These are phyloP conservation scores for Aureobasidium sp. DNA, from an alignment of 2,329 filamentous ascomycete genomes.

Conservation along the genomic window DNA sequence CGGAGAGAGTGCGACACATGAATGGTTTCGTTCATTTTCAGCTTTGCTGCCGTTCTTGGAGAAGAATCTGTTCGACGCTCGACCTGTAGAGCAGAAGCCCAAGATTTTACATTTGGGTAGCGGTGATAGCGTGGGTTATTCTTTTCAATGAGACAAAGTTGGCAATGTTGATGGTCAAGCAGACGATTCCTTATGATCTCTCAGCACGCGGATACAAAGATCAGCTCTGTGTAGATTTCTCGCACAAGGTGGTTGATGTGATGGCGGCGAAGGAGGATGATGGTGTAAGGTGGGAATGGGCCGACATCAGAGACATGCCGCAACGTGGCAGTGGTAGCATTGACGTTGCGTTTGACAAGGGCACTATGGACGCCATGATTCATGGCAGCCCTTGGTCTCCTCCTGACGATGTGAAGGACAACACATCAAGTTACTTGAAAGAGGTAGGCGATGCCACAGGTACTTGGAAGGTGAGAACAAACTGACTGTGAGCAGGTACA, in stretches of 20 bases:
- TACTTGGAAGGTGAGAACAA: neutral
- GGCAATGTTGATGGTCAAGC: neutral
- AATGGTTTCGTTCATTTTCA: slow-evolving; percentile 49
- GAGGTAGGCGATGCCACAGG: slow-evolving; percentile 19
- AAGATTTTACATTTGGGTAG: slow-evolving; percentile 51
- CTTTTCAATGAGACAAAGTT: neutral
- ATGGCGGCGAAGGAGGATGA: slow-evolving; percentile 43
- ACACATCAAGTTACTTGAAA: slow-evolving; percentile 23
- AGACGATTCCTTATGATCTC: slow-evolving; percentile 49
- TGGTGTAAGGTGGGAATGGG: slow-evolving; percentile 44
- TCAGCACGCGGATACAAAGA: slow-evolving; percentile 41
- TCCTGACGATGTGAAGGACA: slow-evolving; percentile 26
- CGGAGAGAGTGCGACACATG: slow-evolving; percentile 36
- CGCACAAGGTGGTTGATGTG: slow-evolving; percentile 44
- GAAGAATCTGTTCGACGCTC: slow-evolving; percentile 35
- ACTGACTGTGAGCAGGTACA: slow-evolving; percentile 16
- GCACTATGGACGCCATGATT: slow-evolving; percentile 31
- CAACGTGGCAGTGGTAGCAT: slow-evolving; percentile 37
- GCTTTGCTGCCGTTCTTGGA: slow-evolving; percentile 45
- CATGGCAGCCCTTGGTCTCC: slow-evolving; percentile 28
- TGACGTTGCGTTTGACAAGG: slow-evolving; percentile 47
- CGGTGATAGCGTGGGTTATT: slow-evolving; percentile 46
- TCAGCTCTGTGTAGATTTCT: slow-evolving; percentile 54
- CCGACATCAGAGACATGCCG: slow-evolving; percentile 48
- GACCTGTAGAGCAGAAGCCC: slow-evolving; percentile 30